phyloP scores from a whole-genome alignment of 2,329 filamentous ascomycete genomes.

The Aspergillus ruber region DNA sequence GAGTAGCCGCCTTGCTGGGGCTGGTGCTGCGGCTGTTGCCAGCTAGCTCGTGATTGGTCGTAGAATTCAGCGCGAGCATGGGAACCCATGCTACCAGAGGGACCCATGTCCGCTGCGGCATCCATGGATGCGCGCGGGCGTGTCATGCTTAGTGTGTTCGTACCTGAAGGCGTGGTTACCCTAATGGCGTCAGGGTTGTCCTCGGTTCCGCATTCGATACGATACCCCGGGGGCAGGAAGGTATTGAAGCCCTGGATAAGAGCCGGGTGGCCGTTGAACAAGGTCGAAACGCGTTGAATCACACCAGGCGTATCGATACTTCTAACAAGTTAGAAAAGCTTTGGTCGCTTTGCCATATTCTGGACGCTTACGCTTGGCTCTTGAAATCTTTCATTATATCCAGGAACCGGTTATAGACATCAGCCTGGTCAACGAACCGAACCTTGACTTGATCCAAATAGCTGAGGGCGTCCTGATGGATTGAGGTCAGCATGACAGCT shows the following conservation, averaged over 20 bases:
- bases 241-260: conserved; percentile 98
- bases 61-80: conserved; percentile 34
- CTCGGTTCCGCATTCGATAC: conserved; percentile 90
- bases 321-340: conserved; percentile 10
- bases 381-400: conserved; percentile 99
- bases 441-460: conserved; percentile 99
- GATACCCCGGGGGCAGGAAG: conserved; percentile 88
- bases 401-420: conserved; percentile 93
- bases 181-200: conserved; percentile 94
- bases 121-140: conserved; percentile 32
- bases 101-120: conserved; percentile 24
- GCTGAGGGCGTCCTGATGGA: conserved; percentile 73
- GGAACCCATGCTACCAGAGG: conserved; percentile 23
- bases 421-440: conserved; percentile 91
- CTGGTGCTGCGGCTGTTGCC: conserved; percentile 32
- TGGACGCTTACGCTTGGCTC: conserved; percentile 70
- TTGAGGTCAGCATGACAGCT: conserved; percentile 11
- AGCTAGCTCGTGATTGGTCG: conserved; percentile 33
- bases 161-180: conserved; percentile 96
- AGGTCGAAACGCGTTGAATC: conserved; percentile 88
- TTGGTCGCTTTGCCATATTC: not conserved
- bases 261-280: conserved; percentile 92
- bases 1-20: conserved; percentile 34
- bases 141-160: conserved; percentile 78
- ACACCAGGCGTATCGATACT: conserved; percentile 94